Evolutionary conservation across 345 rosid genomes (phyloP), one percentile per base, ranked within the genome.

Genomic region (Camelina laxa): DNA sequence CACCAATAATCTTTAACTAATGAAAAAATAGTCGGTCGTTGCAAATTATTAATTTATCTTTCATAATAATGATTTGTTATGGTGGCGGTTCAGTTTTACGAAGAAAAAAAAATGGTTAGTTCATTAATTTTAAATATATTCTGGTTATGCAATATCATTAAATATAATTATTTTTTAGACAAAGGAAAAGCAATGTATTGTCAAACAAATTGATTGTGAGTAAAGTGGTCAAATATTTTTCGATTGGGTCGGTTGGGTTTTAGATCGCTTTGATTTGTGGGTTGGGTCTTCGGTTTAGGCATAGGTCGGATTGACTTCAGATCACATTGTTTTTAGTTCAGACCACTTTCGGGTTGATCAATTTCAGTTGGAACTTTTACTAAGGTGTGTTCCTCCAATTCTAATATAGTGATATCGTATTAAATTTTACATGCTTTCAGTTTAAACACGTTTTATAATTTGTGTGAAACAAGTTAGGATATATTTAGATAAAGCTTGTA

Each of bases 1-100:
- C 45, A 75, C 44, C 67, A 59, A 59, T 35, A 74, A 74, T 57
- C 17, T 44, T 38, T 41, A 39, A 73, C 44, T 73, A 63, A 42
- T 63, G 70, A 64, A 44, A 30, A 53, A 61, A 42, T 33, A 19
- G 56, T 16, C 56, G 56, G 63, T n/a, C 38, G 9, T 19, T 20
- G 56, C 47, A 17, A 54, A 6, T 63, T 19, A 39, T 9, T 30
- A 27, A 50, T 27, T 27, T 27, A 27, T 27, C 53, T 14, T 35
- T 55, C 54, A 20, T 22, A 59, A 58, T 49, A 41, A 60, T 59
- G 5, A 39, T 67, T 75, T 60, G 73, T 50, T 67, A 60, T 33
- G 35, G 58, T 59, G 45, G 67, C 20, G 17, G n/a, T 45, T 70
- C 38, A 59, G 27, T 35, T 19, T 45, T 15, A 20, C 45, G 19